Base-by-base conservation (phyloP, 805 yeast genomes). In the Scheffersomyces lignosus region DNA sequence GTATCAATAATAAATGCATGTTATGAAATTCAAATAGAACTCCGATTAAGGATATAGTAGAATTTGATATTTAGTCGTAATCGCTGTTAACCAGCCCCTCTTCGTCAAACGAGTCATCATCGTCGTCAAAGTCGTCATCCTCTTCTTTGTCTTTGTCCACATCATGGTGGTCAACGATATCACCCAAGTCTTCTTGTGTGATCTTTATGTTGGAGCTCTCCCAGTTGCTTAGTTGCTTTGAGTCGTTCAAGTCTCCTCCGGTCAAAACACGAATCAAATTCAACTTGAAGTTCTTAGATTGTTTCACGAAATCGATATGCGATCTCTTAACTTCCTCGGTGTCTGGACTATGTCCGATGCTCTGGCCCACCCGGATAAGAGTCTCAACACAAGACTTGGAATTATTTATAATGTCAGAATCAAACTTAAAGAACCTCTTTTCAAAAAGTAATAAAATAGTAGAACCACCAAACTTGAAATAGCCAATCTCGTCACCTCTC, bases 381-480 rank as follows among this genome's bases (percentile, higher is more conserved):
- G 98, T 90, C 57, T 91, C 99, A 12, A 87, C 71, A 15, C 81
- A 72, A 15, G 75, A 75, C 18, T 56, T 58, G 0, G 96, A 85
- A 56, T 90, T 93, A 18, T 71, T 60, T 5, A 75, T 54, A 14
- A 91, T 55, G 58, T 91, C 98, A 0, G 80, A 59, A 59, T 91
- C 99, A 53, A 89, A 83, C 17, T 45, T 43, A 49, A 85, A 70
- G 5, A 40, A 49, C 3, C 62, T 59, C 8, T 65, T 56, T 37
- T 81, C 81, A 48, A 89, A 78, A 5, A 93, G 55, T 1, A 85
- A 58, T 3, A 91, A 63, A 5, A 88, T 73, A 0, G 99, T 93
- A 0, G 96, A 86, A 0, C 99, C 99, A 10, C 99, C 99, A 65
- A 91, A 91, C 56, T 90, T 87, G 73, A 91, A 91, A 55, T 87